Percentiles rank a stretch among this genome's conserved stretches.
phyloP scores from a whole-genome alignment of 2,329 filamentous ascomycete genomes.

The Mycosphaerelloides madeirae region DNA sequence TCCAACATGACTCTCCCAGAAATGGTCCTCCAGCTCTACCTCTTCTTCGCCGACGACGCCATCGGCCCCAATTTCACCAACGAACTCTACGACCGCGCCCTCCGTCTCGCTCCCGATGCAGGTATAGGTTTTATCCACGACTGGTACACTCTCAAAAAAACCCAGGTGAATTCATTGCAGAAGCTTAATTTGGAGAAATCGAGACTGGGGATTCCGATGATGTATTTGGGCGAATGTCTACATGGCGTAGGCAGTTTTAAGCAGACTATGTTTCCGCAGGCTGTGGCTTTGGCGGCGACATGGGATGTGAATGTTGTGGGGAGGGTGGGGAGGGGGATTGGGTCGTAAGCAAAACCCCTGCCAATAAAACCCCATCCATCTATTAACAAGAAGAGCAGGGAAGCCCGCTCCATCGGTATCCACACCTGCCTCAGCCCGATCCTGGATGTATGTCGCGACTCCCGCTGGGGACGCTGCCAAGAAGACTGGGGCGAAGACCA shows the following conservation, averaged over 20 bases:
- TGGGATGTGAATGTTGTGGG: slow-evolving; percentile 13
- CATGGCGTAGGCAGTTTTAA: slow-evolving; percentile 17
- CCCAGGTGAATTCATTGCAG: slow-evolving; percentile 10
- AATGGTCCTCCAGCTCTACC: slow-evolving; percentile 18
- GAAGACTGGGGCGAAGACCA: slow-evolving; percentile 19
- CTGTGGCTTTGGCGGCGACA: slow-evolving; percentile 9
- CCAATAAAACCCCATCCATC: no score
- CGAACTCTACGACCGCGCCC: slow-evolving; percentile 15
- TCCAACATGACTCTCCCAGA: slow-evolving; percentile 17
- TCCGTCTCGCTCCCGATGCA: slow-evolving; percentile 12
- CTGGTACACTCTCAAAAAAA: slow-evolving; percentile 13
- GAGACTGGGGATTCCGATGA: slow-evolving; percentile 15
- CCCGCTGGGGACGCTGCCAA: slow-evolving; percentile 17
- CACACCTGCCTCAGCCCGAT: slow-evolving; percentile 16
- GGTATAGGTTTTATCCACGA: slow-evolving; percentile 17
- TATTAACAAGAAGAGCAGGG: no score
- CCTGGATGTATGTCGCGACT: slow-evolving; percentile 14
- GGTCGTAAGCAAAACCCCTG: no score
- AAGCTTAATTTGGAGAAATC: slow-evolving; percentile 13
- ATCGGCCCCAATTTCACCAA: slow-evolving; percentile 11
- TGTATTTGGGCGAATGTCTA: slow-evolving; percentile 15
- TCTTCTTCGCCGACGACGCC: slow-evolving; percentile 18
- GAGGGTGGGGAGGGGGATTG: slow-evolving; percentile 12
- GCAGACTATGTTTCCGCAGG: slow-evolving; percentile 18
- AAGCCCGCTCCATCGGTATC: slow-evolving; percentile 15